Base-by-base conservation (phyloP, 768 basidiomycete genomes). In the Leccinellum rugosiceps region DNA sequence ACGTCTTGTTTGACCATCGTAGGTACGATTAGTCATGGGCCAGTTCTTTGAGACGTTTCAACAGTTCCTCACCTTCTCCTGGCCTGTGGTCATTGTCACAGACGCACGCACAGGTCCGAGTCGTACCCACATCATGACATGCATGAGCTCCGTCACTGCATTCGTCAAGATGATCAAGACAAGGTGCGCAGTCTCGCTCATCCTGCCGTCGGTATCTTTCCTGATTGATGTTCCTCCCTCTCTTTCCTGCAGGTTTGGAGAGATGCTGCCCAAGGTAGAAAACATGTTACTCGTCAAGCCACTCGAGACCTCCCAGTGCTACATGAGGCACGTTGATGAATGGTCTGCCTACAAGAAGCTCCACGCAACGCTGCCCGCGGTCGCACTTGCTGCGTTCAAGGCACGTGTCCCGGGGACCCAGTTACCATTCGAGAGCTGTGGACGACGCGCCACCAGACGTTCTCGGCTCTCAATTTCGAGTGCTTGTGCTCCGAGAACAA, bases 81-180 rank as follows among this genome's bases (percentile, higher is more conserved):
- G 90, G 91, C 91, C 91, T 4, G 84, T 82, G 19, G 86, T 93
- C 59, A 84, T 84, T 1, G 82, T 90, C 44, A 92, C 91, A 34
- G 88, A 92, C 67, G 68, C 77, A 44, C 80, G 78, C 68, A 89
- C n/a, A n/a, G n/a, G n/a, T n/a, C n/a, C 90, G 1, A 85, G 87
- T n/a, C 79, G 80, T 58, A 83, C 88, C 0, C 90, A 92, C 68
- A 86, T 93, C 55, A 88, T 89, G 23, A 92, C 89, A 17, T 81
- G 87, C 47, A 72, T 84, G 59, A 84, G 78, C 4, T 86, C 86
- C 31, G 78, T 93, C 48, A 80, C 81, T 5, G 85, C 88, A 1
- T 93, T 93, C 65, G 71, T 90, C 50, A 90, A 87, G 74, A 93
- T 92, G 90, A 84, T 93, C 65, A 88, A 89, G 74, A 89, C 87